Evolutionary conservation across 1,284 basidiomycete species (phyloP), one percentile per base, ranked within the genome.

Genomic region (Apiotrichum siamense): DNA sequence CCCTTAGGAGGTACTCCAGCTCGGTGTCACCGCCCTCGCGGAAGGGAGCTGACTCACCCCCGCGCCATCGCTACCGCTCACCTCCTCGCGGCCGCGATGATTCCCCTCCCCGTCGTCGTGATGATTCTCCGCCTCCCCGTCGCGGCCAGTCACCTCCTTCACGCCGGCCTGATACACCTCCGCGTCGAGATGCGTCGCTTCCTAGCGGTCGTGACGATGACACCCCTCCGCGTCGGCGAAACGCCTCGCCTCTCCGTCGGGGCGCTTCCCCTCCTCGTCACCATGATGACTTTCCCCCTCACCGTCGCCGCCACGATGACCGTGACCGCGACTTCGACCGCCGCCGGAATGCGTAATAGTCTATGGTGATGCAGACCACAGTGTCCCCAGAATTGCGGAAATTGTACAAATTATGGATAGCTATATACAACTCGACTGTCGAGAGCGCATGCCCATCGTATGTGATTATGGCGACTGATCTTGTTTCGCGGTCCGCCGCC

Each of bases 1-100:
- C 11, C 47, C 54, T 41, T 45, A 41, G 48, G 33, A 27, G 46
- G 46, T 50, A 62, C 50, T 50, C 57, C 46, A 55, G 59, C 32
- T 48, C 46, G 23, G 43, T 57, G 26, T 57, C 52, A 35, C 47
- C 58, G 20, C 47, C 45, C 17, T 18, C 47, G n/a, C 15, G 52
- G 23, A 41, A 51, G 46, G 47, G 60, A 33, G n/a, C 13, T 9
- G 50, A 44, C 39, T 40, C 42, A 31, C 39, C 43, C 15, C 48
- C 41, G 13, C 44, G 44, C 15, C 36, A 24, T 26, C 27, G 42
- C 17, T 35, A 29, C 25, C 23, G 38, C 2, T 23, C 40, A 4
- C 17, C 26, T 23, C 41, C 44, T 17, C 46, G 44, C 10, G n/a
- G 31, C 23, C 35, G 44, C 17, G 26, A 38, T 13, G 44, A 47